These are phyloP conservation scores for Sistotremastrum suecicum DNA, from an alignment of 768 basidiomycete genomes.

Conservation along the genomic window DNA sequence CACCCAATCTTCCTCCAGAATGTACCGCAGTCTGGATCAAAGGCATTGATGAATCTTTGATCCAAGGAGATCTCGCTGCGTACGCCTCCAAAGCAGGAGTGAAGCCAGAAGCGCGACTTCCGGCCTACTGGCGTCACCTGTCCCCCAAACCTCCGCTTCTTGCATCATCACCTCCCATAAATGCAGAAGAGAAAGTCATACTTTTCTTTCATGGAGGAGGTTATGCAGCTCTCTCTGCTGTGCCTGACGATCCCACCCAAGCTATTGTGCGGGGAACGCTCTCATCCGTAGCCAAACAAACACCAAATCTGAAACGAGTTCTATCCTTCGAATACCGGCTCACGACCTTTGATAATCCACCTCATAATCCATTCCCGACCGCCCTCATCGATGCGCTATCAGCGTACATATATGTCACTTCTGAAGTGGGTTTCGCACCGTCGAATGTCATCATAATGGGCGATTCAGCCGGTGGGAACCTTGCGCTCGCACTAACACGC, in stretches of 20 bases:
- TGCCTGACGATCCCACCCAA: conserved; percentile 35
- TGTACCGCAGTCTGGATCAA: too few relatives aligned
- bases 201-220: conserved; percentile 32
- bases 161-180: too few relatives aligned
- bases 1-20: too few relatives aligned
- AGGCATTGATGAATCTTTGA: too few relatives aligned
- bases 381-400: conserved; percentile 23
- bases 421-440: conserved; percentile 15
- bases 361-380: conserved; percentile 20
- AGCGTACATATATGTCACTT: conserved; percentile 21
- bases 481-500: conserved; percentile 13
- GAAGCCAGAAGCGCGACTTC: too few relatives aligned
- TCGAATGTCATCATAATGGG: conserved; percentile 22
- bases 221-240: conserved; percentile 38
- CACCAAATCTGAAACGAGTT: too few relatives aligned
- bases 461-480: conserved; percentile 26
- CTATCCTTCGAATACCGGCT: conserved; percentile 19
- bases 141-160: too few relatives aligned
- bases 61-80: too few relatives aligned
- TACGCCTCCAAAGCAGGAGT: too few relatives aligned
- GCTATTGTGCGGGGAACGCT: conserved; percentile 33
- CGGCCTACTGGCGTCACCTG: too few relatives aligned
- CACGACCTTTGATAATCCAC: conserved; percentile 3
- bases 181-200: too few relatives aligned
- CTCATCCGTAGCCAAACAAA: too few relatives aligned